These are phyloP conservation scores for Rhodomyrtus psidioides DNA, from an alignment of 441 rosid species.

Conservation along the genomic window DNA sequence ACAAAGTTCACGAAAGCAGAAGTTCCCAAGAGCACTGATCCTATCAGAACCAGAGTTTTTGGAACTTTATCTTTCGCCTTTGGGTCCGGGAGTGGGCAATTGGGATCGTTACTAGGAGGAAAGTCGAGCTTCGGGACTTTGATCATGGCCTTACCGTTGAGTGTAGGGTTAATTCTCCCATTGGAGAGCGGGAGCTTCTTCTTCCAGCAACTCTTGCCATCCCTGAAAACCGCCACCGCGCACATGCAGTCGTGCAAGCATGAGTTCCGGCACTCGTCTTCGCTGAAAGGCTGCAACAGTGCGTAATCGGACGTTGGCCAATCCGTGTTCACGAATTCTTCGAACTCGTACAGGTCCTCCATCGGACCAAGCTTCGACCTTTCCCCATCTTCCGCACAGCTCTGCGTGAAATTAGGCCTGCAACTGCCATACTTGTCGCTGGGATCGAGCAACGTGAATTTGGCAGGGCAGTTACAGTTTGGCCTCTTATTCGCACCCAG, in stretches of 20 bases:
- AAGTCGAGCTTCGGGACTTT: neutral
- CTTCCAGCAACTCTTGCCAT: constrained; percentile 22
- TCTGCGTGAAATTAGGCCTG: constrained; percentile 16
- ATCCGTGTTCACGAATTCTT: neutral
- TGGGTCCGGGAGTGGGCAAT: neutral
- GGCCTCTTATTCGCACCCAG: constrained; percentile 11
- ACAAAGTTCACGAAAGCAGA: neutral
- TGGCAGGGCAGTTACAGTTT: constrained; percentile 20
- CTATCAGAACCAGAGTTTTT: neutral
- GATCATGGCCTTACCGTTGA: constrained; percentile 14
- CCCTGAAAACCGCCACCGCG: constrained; percentile 18
- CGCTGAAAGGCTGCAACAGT: neutral
- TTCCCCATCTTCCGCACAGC: constrained; percentile 5
- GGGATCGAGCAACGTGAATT: constrained; percentile 18
- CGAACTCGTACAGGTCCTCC: constrained; percentile 14
- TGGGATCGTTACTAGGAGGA: neutral
- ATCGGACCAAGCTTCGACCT: neutral
- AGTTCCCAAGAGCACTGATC: neutral
- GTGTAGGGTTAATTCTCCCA: constrained; percentile 12
- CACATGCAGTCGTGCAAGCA: constrained; percentile 45
- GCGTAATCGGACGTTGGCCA: constrained; percentile 32
- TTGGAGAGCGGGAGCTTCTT: constrained; percentile 32
- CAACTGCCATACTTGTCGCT: constrained; percentile 23
- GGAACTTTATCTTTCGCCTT: neutral
- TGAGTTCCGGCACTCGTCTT: constrained; percentile 19